Evolutionary conservation across 495 filamentous ascomycete genomes (phyloP), one percentile per base, ranked within the genome.

Genomic region (Podospora conica): DNA sequence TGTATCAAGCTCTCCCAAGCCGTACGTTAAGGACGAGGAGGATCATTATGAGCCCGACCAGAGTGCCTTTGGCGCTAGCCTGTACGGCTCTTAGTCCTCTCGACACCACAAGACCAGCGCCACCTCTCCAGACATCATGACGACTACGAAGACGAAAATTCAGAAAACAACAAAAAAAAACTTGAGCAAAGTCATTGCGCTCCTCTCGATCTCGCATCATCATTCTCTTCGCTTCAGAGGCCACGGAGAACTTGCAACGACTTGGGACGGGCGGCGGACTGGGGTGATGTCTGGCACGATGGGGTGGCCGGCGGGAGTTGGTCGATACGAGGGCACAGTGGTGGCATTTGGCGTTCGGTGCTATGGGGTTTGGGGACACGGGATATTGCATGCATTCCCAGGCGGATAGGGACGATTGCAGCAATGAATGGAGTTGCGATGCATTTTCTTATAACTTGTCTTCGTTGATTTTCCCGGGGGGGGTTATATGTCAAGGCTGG

Each of bases 31-130:
- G 24, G 57, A 60, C 4, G 62, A 68, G 22, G 63, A 61, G 28
- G 25, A 31, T 29, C 63, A 68, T 24, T 15, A 66, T 57, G 48
- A 61, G 23, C 20, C 54, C 3, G 54, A 22, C 54, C 24, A n/a
- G 21, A 33, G n/a, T 59, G 11, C 25, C 54, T 18, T 20, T 3
- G 11, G 15, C 53, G 20, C 58, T 22, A 28, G 20, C 58, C 0
- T n/a, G n/a, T n/a, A n/a, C n/a, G n/a, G n/a, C n/a, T n/a, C n/a
- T n/a, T n/a, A n/a, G n/a, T n/a, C n/a, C n/a, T n/a, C n/a, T n/a
- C n/a, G n/a, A n/a, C n/a, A n/a, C n/a, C n/a, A 9, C 40, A 2
- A 48, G 15, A 18, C 15, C 15, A 0, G 40, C 1, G 0, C n/a
- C 18, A 15, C 1, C 5, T 48, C 40, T 1, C 7, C 0, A n/a